These are phyloP conservation scores for Boechera stricta DNA, from an alignment of 345 rosid species.

Conservation along the genomic window DNA sequence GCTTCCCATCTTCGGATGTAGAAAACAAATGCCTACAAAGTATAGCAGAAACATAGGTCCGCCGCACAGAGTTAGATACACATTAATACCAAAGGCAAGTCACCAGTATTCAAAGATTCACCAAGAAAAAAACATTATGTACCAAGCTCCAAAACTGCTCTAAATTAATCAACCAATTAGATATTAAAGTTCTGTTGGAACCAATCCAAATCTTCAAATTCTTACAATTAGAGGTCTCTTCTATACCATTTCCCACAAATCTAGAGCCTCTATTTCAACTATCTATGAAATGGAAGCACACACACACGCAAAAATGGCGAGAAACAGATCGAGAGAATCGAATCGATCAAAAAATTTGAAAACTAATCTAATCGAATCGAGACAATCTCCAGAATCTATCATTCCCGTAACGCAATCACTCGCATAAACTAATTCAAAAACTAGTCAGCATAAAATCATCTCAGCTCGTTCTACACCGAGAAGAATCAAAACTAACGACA, in stretches of 20 bases:
- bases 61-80: background rate
- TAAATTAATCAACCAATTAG: background rate
- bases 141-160: constrained; percentile 5
- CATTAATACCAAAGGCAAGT: constrained; percentile 1
- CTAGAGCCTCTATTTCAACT: background rate
- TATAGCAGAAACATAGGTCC: constrained; percentile 14
- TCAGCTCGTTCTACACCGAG: constrained; percentile 14
- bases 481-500: constrained; percentile 2
- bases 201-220: constrained; percentile 10
- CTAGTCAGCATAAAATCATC: background rate
- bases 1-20: constrained; percentile 55
- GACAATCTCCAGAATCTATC: background rate
- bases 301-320: background rate
- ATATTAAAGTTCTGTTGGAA: background rate
- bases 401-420: background rate
- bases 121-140: background rate
- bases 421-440: background rate
- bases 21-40: constrained; percentile 24
- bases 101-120: background rate
- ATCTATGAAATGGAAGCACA: constrained; percentile 15
- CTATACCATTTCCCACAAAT: background rate
- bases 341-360: background rate
- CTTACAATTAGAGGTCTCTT: background rate
- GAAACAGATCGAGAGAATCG: constrained; percentile 28
- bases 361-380: too few species aligned